Conservation (phyloP, 2,329 filamentous ascomycete species). For the Cladophialophora immunda region DNA sequence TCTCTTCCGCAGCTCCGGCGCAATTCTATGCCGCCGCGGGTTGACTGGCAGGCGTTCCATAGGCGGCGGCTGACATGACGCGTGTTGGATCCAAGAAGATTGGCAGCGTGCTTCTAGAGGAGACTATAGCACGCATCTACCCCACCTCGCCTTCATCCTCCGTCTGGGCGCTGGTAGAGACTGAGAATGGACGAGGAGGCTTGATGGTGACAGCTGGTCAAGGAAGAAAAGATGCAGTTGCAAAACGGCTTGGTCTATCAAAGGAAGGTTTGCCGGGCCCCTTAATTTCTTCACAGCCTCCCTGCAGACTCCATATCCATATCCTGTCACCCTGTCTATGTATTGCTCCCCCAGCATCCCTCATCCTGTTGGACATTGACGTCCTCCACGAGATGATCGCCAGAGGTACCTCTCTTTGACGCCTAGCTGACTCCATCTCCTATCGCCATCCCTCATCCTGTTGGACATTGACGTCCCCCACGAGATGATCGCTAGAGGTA, state of each 20-base stretch:
- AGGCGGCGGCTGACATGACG: neutral
- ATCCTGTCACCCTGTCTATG: neutral
- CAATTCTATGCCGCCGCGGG: conserved; percentile 26
- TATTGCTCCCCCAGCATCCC: too few relatives aligned
- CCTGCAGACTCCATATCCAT: neutral
- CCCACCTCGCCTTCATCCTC: neutral
- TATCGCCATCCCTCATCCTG: too few relatives aligned
- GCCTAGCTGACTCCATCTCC: conserved; percentile 1
- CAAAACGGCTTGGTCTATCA: neutral
- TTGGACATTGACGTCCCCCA: too few relatives aligned
- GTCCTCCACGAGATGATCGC: neutral
- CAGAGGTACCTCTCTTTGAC: conserved; percentile 25
- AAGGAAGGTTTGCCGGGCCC: conserved; percentile 7
- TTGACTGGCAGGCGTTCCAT: conserved; percentile 31
- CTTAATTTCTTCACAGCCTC: neutral
- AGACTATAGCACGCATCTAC: neutral
- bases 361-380: too few relatives aligned
- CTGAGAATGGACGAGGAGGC: neutral
- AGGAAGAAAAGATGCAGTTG: neutral
- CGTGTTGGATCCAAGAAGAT: neutral
- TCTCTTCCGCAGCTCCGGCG: conserved; percentile 26
- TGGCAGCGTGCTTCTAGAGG: neutral
- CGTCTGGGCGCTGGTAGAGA: neutral
- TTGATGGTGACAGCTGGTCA: neutral
- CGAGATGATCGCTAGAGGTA: conserved; percentile 19